phyloP scores from a whole-genome alignment of 2,329 filamentous ascomycete species.

The Ambrosiella beaveri region DNA sequence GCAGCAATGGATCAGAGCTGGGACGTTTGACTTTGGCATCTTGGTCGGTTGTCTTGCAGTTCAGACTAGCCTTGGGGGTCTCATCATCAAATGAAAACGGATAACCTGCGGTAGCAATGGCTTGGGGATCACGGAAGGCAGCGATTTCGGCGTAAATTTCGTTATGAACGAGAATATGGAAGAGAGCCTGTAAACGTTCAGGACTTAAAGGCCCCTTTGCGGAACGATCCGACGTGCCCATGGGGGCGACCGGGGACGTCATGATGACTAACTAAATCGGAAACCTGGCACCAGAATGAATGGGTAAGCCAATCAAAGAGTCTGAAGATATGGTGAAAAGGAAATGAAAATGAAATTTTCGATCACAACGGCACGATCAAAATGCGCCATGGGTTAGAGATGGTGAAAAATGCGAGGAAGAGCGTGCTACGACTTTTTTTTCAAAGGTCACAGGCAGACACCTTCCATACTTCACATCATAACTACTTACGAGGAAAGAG shows the following conservation, averaged over 20 bases:
- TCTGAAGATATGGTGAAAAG: neutral
- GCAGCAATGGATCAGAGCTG: constrained; percentile 38
- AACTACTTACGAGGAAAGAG: too few relatives aligned
- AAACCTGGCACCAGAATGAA: neutral
- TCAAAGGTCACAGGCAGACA: too few relatives aligned
- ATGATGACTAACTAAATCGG: neutral
- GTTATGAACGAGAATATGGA: constrained; percentile 42
- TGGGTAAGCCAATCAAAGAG: neutral
- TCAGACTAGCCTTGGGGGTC: constrained; percentile 11
- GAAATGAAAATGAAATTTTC: neutral
- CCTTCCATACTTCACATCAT: too few relatives aligned
- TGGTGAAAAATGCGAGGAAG: too few relatives aligned
- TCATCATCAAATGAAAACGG: constrained; percentile 35
- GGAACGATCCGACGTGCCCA: neutral
- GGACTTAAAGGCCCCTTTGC: constrained; percentile 12
- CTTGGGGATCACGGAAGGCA: constrained; percentile 47
- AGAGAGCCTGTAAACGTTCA: constrained; percentile 34
- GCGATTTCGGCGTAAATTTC: constrained; percentile 52
- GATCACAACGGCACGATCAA: too few relatives aligned
- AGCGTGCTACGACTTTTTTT: too few relatives aligned
- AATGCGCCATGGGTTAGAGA: too few relatives aligned
- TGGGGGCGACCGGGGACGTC: neutral
- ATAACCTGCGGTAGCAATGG: constrained; percentile 50
- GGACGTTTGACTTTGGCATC: constrained; percentile 2
- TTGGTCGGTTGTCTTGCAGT: neutral